phyloP scores from a whole-genome alignment of 306 rosid genomes.

The Vachellia pachyceras region DNA sequence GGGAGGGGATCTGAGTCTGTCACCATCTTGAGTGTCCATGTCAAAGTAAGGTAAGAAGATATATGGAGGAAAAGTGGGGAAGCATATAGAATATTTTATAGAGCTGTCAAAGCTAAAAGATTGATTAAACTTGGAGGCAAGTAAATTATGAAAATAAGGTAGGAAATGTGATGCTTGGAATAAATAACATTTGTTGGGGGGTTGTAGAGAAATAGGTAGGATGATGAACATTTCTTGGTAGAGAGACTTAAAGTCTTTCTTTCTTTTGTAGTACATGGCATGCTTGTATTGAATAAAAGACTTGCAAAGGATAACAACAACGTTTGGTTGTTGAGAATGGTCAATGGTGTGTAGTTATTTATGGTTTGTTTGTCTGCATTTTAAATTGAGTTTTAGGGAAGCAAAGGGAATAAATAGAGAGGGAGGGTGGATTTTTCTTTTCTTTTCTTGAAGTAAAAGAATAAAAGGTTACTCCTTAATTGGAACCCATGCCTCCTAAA shows the following conservation, averaged over 20 bases:
- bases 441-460: neutral
- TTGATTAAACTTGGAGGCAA: conserved; percentile 12
- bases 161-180: neutral
- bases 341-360: neutral
- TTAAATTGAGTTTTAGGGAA: neutral
- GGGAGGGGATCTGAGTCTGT: neutral
- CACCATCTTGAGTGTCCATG: neutral
- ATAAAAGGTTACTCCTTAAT: neutral
- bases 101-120: neutral
- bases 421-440: neutral
- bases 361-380: neutral
- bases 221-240: neutral
- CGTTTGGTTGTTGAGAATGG: neutral
- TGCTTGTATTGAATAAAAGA: neutral
- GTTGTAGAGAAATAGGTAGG: conserved; percentile 12
- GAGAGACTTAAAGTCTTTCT: neutral
- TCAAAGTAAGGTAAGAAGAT: neutral
- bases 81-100: neutral
- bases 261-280: neutral
- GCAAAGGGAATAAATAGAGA: neutral
- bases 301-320: neutral
- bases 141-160: neutral
- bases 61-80: neutral
- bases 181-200: neutral
- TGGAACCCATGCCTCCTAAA: neutral